These are phyloP conservation scores for Lagenaria siceraria DNA, from an alignment of 306 rosid species.

Conservation along the genomic window DNA sequence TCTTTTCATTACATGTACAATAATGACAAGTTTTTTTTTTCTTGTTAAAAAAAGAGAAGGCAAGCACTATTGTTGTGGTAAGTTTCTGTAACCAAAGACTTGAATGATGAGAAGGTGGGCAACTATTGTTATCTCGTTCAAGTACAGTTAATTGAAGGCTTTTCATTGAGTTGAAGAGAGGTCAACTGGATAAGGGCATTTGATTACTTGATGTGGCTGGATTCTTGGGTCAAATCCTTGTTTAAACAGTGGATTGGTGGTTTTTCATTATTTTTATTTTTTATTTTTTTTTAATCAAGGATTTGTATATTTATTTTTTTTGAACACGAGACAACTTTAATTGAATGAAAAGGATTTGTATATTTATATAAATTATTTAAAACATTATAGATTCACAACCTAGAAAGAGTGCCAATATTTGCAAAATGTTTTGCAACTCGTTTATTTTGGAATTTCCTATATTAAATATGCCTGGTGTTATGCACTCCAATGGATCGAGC, in stretches of 20 bases:
- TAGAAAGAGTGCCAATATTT: not conserved
- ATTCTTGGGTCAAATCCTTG: not conserved
- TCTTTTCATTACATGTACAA: too few species aligned
- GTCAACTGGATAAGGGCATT: not conserved
- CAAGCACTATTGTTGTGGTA: not conserved
- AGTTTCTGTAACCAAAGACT: not conserved
- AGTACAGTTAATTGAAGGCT: not conserved
- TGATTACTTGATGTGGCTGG: not conserved
- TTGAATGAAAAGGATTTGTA: not conserved
- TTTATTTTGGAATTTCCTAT: not conserved
- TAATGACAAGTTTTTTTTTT: too few species aligned
- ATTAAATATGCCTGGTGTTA: not conserved
- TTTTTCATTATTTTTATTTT: too few species aligned
- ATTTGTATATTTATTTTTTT: not conserved
- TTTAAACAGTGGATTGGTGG: not conserved
- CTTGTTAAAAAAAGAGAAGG: not conserved
- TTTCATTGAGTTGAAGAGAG: not conserved
- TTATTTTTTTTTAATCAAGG: not conserved
- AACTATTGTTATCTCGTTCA: not conserved
- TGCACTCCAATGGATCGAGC: not conserved
- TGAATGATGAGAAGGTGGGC: not conserved
- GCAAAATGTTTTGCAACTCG: not conserved
- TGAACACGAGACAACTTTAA: too few species aligned
- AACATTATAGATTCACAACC: not conserved
- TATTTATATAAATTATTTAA: not conserved